Evolutionary conservation across 2,329 filamentous ascomycete genomes (phyloP).

Genomic region (Keithomyces neogunnii): DNA sequence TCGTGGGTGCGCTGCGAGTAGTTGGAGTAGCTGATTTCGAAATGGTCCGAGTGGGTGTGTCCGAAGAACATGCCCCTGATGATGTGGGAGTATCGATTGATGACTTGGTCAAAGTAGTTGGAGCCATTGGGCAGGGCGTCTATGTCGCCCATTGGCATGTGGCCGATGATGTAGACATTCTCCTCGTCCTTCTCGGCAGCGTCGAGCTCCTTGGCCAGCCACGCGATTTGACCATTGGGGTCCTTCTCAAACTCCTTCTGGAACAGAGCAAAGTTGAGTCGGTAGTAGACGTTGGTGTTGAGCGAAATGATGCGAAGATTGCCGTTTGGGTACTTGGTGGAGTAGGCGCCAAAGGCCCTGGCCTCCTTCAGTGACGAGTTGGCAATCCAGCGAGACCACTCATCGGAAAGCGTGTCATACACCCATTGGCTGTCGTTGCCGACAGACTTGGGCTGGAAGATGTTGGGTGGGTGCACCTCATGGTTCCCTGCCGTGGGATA

Average conservation of each 20-base stretch:
- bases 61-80: constrained; percentile 49
- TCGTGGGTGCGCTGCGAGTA: constrained; percentile 29
- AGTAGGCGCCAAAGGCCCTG: constrained; percentile 39
- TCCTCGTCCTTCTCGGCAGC: constrained; percentile 40
- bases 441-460: constrained; percentile 34
- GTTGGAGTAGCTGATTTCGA: constrained; percentile 45
- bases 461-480: constrained; percentile 44
- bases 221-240: constrained; percentile 41
- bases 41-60: constrained; percentile 48
- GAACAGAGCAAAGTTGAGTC: constrained; percentile 49
- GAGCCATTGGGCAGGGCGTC: constrained; percentile 44
- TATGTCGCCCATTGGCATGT: constrained; percentile 41
- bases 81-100: constrained; percentile 42
- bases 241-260: constrained; percentile 37
- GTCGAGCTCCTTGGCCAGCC: constrained; percentile 44
- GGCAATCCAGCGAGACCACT: constrained; percentile 42
- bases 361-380: constrained; percentile 19
- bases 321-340: constrained; percentile 31
- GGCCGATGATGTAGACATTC: constrained; percentile 47
- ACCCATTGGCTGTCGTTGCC: constrained; percentile 39
- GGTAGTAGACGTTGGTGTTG: constrained; percentile 53
- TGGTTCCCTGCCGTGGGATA: constrained; percentile 51
- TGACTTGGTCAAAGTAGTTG: constrained; percentile 42
- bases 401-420: constrained; percentile 37
- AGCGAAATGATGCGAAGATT: constrained; percentile 50